A percentile compares a stretch with the other conserved stretches of the same genome.
Conservation (phyloP, 2,329 filamentous ascomycete genomes). For the Aschersonia sp. region DNA sequence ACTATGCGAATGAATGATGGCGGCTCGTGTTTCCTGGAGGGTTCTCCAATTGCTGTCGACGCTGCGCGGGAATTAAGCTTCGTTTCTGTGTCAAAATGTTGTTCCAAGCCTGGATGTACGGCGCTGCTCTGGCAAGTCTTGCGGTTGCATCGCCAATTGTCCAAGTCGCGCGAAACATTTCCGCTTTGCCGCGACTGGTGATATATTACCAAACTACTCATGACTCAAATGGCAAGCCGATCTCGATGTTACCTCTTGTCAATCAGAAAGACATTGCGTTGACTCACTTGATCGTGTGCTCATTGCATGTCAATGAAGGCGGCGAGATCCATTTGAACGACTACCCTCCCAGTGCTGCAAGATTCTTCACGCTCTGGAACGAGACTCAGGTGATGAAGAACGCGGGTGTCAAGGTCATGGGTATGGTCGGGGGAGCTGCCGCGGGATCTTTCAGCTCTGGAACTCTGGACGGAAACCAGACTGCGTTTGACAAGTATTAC, state of each 20-base stretch:
- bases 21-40: too few relatives aligned
- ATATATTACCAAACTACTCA: constrained; percentile 34
- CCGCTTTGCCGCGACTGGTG: constrained; percentile 22
- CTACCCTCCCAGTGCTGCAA: constrained; percentile 45
- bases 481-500: constrained; percentile 59
- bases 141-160: background rate
- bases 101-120: background rate
- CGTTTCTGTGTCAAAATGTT: background rate
- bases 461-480: constrained; percentile 35
- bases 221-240: constrained; percentile 20
- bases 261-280: constrained; percentile 25
- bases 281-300: constrained; percentile 72
- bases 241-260: constrained; percentile 33
- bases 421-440: constrained; percentile 74
- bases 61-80: too few relatives aligned
- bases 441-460: constrained; percentile 45
- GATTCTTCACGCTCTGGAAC: constrained; percentile 59
- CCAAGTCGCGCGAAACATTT: background rate
- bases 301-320: constrained; percentile 60
- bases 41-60: too few relatives aligned
- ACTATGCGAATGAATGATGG: too few relatives aligned
- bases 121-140: background rate
- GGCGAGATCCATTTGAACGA: constrained; percentile 65
- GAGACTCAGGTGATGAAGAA: constrained; percentile 59
- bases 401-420: constrained; percentile 60